A percentile compares a stretch with the other conserved stretches of the same genome.
Evolutionary conservation across 257 asterid genomes (phyloP).

Genomic region (Nicotiana sylvestris): DNA sequence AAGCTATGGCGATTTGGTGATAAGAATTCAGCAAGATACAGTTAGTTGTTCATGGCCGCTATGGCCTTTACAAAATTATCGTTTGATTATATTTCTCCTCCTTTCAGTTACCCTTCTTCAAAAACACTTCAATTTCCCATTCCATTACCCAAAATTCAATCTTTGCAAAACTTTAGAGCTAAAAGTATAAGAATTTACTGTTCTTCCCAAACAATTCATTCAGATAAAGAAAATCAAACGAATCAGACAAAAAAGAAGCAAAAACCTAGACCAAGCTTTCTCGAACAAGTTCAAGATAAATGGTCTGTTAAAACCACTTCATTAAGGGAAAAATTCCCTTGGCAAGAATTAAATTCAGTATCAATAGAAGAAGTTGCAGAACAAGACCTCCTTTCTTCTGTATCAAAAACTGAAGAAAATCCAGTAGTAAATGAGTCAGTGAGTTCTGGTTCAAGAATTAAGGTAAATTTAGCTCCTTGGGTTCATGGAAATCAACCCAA

Average conservation of each 20-base stretch:
- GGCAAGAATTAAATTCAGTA: slow-evolving; percentile 39
- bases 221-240: slow-evolving; percentile 16
- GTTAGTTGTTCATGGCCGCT: not conserved
- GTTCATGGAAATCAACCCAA: slow-evolving; percentile 45
- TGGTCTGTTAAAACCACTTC: slow-evolving; percentile 69
- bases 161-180: slow-evolving; percentile 18
- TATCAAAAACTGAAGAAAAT: slow-evolving; percentile 18
- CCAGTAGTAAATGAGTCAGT: slow-evolving; percentile 16
- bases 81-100: slow-evolving; percentile 32
- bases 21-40: not conserved
- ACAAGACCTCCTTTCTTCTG: slow-evolving; percentile 9
- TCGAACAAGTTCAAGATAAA: slow-evolving; percentile 66
- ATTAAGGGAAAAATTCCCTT: slow-evolving; percentile 57
- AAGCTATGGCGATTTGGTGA: not conserved
- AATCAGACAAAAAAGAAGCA: slow-evolving; percentile 44
- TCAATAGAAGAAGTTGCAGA: slow-evolving; percentile 26
- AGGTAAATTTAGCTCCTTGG: slow-evolving; percentile 65
- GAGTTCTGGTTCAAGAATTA: slow-evolving; percentile 24
- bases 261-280: slow-evolving; percentile 81
- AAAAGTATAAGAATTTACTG: slow-evolving; percentile 32
- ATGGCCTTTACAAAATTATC: slow-evolving; percentile 48
- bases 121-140: slow-evolving; percentile 17
- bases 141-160: slow-evolving; percentile 18
- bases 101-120: slow-evolving; percentile 17
- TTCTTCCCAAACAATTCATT: slow-evolving; percentile 42